These are phyloP conservation scores for Meripilus lineatus DNA, from an alignment of 1,284 basidiomycete genomes.

Conservation along the genomic window DNA sequence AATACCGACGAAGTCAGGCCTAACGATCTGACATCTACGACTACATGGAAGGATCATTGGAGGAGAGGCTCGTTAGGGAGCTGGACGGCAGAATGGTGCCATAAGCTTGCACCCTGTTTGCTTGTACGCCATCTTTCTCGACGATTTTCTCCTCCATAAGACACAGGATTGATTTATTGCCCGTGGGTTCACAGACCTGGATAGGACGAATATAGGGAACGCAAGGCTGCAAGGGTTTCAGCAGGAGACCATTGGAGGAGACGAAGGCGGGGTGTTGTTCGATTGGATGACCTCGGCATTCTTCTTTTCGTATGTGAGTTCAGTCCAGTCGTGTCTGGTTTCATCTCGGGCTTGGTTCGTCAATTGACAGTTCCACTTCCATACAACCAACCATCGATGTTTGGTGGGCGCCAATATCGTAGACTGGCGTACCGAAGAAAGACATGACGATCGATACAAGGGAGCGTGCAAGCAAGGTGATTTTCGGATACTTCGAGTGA, in stretches of 20 bases:
- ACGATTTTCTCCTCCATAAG: not conserved
- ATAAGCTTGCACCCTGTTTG: constrained; percentile 65
- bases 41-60: constrained; percentile 19
- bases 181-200: constrained; percentile 44
- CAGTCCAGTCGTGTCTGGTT: not conserved
- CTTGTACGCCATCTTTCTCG: constrained; percentile 43
- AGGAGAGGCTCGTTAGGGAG: constrained; percentile 57
- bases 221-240: constrained; percentile 69
- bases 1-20: not conserved
- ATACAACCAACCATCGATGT: not conserved
- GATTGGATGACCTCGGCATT: constrained; percentile 75
- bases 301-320: constrained; percentile 68
- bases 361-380: not conserved
- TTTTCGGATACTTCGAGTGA: no score
- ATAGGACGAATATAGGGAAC: constrained; percentile 73
- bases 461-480: no score
- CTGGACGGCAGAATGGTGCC: constrained; percentile 66
- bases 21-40: not conserved
- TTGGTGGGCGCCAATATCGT: no score
- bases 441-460: no score
- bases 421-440: no score
- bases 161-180: not conserved
- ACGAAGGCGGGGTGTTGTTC: constrained; percentile 59
- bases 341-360: not conserved
- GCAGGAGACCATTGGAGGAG: constrained; percentile 58